Percentiles rank a stretch among this genome's conserved stretches.
These are phyloP conservation scores for Solanum hybrid DNA, from an alignment of 305 asterid genomes.

Conservation along the genomic window DNA sequence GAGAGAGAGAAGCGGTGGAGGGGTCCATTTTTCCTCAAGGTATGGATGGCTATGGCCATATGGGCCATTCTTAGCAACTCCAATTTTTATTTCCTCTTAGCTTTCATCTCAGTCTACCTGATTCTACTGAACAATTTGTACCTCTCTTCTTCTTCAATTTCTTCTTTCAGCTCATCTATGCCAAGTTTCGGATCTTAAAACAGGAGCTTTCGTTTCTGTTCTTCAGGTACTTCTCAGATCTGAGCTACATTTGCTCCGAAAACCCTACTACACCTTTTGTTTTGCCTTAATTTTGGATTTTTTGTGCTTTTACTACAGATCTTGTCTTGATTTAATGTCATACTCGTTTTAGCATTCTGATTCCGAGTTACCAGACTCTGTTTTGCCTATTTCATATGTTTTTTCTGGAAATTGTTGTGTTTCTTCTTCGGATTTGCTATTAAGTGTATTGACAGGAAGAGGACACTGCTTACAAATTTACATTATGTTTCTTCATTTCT, in stretches of 20 bases:
- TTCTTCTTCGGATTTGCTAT: neutral
- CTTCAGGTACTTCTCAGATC: slow-evolving; percentile 60
- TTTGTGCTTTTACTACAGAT: slow-evolving; percentile 24
- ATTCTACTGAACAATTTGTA: slow-evolving; percentile 1
- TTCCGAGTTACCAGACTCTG: neutral
- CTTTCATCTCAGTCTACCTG: slow-evolving; percentile 41
- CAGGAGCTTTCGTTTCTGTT: slow-evolving; percentile 12
- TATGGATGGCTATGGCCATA: slow-evolving; percentile 29
- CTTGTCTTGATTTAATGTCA: slow-evolving; percentile 24
- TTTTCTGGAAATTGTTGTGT: neutral
- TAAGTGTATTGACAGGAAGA: neutral
- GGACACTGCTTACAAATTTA: neutral
- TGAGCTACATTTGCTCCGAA: slow-evolving; percentile 30
- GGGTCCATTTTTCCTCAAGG: slow-evolving; percentile 18
- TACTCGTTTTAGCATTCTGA: neutral
- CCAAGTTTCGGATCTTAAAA: slow-evolving; percentile 29
- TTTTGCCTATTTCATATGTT: neutral
- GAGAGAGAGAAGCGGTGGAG: slow-evolving; percentile 2
- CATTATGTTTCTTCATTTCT: neutral
- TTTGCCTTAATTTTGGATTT: slow-evolving; percentile 12
- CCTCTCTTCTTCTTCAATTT: slow-evolving; percentile 14
- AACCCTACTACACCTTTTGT: slow-evolving; percentile 9
- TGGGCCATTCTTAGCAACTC: slow-evolving; percentile 21
- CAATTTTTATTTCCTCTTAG: slow-evolving; percentile 12
- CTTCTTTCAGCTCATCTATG: slow-evolving; percentile 17